Percentiles rank a stretch among this genome's conserved stretches.
These are phyloP conservation scores for Torulaspora gathmanii DNA, from an alignment of 805 yeast genomes.

Conservation along the genomic window DNA sequence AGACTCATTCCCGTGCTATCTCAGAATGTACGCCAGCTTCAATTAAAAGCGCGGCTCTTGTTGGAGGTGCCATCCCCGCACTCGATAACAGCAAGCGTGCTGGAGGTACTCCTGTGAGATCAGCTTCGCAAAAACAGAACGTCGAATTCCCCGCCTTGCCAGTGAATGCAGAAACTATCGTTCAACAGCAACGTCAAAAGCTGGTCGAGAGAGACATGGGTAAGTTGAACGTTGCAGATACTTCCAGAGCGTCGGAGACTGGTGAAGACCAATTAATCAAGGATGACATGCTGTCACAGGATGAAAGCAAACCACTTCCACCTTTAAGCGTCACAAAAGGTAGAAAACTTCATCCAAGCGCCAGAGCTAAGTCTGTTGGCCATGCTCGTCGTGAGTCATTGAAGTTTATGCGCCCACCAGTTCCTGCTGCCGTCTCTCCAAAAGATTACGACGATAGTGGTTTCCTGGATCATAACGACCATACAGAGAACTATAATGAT, in stretches of 20 bases:
- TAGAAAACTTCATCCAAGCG: conserved; percentile 63
- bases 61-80: conserved; percentile 2
- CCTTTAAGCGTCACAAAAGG: conserved; percentile 26
- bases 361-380: conserved; percentile 75
- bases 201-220: conserved; percentile 22
- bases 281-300: conserved; percentile 9
- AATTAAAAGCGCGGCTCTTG: conserved; percentile 34
- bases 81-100: conserved; percentile 5
- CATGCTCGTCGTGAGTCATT: conserved; percentile 64
- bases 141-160: conserved; percentile 35
- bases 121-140: conserved; percentile 28
- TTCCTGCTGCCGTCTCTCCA: conserved; percentile 33
- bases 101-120: conserved; percentile 22
- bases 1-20: conserved; percentile 39
- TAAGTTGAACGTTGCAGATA: conserved; percentile 16
- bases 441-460: conserved; percentile 40
- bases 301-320: conserved; percentile 26
- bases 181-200: conserved; percentile 32
- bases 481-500: conserved; percentile 42
- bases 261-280: conserved; percentile 4
- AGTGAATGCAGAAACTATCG: conserved; percentile 32
- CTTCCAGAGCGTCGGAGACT: conserved; percentile 3
- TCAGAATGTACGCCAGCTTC: conserved; percentile 35
- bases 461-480: conserved; percentile 40
- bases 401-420: conserved; percentile 36